These are phyloP conservation scores for Eucalyptus sideroxylon DNA, from an alignment of 345 rosid genomes.

Conservation along the genomic window DNA sequence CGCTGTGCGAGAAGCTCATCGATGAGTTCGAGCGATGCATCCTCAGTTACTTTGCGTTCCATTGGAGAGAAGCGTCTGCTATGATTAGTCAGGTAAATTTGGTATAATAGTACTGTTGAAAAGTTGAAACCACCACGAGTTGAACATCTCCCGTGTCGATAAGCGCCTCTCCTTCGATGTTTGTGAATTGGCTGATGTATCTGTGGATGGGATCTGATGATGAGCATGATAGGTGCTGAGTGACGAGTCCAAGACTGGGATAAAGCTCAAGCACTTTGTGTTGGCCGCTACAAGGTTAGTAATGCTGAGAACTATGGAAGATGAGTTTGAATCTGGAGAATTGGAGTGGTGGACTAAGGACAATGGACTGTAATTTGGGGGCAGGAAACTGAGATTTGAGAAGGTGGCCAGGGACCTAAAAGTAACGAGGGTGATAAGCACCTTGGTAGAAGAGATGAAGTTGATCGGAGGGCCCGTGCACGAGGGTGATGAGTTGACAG, in stretches of 20 bases:
- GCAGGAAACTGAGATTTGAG: slow-evolving; percentile 73
- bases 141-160: not conserved
- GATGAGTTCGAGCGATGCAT: slow-evolving; percentile 82
- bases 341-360: not conserved
- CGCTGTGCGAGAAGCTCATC: slow-evolving; percentile 44
- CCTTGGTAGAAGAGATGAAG: slow-evolving; percentile 81
- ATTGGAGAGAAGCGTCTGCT: slow-evolving; percentile 64
- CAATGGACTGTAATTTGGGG: not conserved
- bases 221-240: slow-evolving; percentile 32
- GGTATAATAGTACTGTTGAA: not conserved
- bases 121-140: not conserved
- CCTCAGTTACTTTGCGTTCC: slow-evolving; percentile 74
- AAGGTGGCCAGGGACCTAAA: slow-evolving; percentile 55
- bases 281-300: slow-evolving; percentile 88
- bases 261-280: slow-evolving; percentile 51
- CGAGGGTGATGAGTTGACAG: slow-evolving; percentile 32
- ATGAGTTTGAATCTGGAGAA: not conserved
- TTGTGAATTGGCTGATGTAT: not conserved
- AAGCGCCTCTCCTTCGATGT: not conserved
- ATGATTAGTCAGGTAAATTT: slow-evolving; percentile 41
- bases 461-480: slow-evolving; percentile 17
- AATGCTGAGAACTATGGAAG: not conserved
- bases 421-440: slow-evolving; percentile 57
- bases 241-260: slow-evolving; percentile 33
- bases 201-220: not conserved